phyloP scores from a whole-genome alignment of 2,329 filamentous ascomycete species.

The Stagonosporopsis vannaccii region DNA sequence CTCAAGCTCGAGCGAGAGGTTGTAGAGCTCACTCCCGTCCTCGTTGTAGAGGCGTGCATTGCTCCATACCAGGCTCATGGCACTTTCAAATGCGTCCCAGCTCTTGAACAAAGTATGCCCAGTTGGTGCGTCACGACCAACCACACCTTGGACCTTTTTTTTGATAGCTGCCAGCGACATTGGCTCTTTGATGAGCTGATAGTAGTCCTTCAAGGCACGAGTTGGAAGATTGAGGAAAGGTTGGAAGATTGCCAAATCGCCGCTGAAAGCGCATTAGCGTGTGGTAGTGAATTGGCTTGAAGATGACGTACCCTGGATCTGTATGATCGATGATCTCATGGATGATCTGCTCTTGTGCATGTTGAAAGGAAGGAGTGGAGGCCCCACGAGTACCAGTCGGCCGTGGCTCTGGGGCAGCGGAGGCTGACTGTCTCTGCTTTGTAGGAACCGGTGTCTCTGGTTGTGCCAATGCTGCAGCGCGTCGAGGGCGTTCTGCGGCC shows the following conservation, averaged over 20 bases:
- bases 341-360: conserved; percentile 86
- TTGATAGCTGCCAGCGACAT: conserved; percentile 79
- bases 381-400: conserved; percentile 47
- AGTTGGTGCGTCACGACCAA: conserved; percentile 69
- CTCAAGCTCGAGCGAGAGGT: conserved; percentile 79
- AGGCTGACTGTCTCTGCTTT: conserved; percentile 42
- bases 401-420: conserved; percentile 29
- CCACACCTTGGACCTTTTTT: conserved; percentile 76
- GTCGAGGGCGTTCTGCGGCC: conserved; percentile 39
- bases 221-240: conserved; percentile 82
- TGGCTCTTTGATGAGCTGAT: conserved; percentile 80
- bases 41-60: conserved; percentile 93
- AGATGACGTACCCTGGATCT: conserved; percentile 55
- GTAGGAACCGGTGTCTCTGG: conserved; percentile 44
- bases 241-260: conserved; percentile 72
- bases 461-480: conserved; percentile 38
- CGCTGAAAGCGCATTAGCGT: conserved; percentile 36
- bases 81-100: conserved; percentile 83
- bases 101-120: conserved; percentile 74
- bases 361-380: conserved; percentile 69
- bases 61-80: conserved; percentile 80
- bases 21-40: conserved; percentile 84
- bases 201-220: conserved; percentile 82
- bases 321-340: conserved; percentile 73
- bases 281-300: not conserved